Percentiles rank a stretch among this genome's conserved stretches.
phyloP scores from a whole-genome alignment of 352 stramenopile genomes.

The Pythium inflatum region DNA sequence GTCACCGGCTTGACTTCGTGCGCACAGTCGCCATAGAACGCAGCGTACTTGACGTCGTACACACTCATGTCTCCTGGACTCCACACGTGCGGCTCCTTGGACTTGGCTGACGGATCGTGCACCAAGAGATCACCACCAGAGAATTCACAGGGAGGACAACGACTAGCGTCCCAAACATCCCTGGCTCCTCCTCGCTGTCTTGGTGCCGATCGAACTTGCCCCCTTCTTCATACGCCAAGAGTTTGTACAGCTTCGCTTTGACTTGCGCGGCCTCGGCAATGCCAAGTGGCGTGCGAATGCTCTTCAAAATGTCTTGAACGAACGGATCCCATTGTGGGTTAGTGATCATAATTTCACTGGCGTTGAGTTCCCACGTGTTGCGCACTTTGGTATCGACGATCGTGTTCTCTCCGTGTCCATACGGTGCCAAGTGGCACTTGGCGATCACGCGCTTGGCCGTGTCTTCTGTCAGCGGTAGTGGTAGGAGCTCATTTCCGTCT shows the following conservation, averaged over 20 bases:
- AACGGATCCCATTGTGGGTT: slow-evolving; percentile 21
- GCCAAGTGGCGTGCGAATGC: slow-evolving; percentile 11
- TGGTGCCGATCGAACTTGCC: slow-evolving; percentile 49
- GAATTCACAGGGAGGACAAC: slow-evolving; percentile 42
- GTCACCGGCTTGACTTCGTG: slow-evolving; percentile 30
- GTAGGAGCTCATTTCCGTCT: not conserved
- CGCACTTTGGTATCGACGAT: slow-evolving; percentile 32
- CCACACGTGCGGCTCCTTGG: slow-evolving; percentile 19
- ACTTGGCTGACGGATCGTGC: not conserved
- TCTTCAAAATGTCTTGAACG: slow-evolving; percentile 16
- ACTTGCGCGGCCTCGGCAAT: slow-evolving; percentile 13
- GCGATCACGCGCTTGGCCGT: slow-evolving; percentile 6
- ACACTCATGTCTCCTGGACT: not conserved
- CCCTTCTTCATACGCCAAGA: slow-evolving; percentile 47
- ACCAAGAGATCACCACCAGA: slow-evolving; percentile 30
- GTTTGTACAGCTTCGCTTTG: slow-evolving; percentile 41
- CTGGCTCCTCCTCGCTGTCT: slow-evolving; percentile 56
- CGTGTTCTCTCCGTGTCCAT: slow-evolving; percentile 25
- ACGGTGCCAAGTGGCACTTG: slow-evolving; percentile 24
- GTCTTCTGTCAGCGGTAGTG: not conserved
- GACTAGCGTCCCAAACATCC: slow-evolving; percentile 58
- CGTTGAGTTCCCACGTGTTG: slow-evolving; percentile 32
- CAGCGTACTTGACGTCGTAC: slow-evolving; percentile 31
- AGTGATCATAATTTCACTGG: slow-evolving; percentile 7
- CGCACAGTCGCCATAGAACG: slow-evolving; percentile 33